Evolutionary conservation across 2,329 filamentous ascomycete species (phyloP).

Genomic region (Monosporascus sp.): DNA sequence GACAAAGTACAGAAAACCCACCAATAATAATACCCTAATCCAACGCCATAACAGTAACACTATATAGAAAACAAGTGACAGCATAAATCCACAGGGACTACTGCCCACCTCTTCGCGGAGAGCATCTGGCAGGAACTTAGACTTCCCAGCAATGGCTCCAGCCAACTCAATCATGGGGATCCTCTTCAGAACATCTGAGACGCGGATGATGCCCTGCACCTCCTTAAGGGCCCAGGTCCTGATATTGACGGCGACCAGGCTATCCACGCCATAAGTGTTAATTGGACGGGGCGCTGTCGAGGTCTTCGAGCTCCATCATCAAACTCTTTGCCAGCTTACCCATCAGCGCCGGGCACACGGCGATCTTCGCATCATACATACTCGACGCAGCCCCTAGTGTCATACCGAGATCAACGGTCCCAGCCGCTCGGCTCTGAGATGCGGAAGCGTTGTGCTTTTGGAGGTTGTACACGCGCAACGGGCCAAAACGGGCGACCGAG

Average conservation of each 20-base stretch:
- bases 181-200: slow-evolving; percentile 20
- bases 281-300: slow-evolving; percentile 19
- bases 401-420: slow-evolving; percentile 12
- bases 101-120: slow-evolving; percentile 5
- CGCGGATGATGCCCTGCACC: slow-evolving; percentile 18
- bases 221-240: slow-evolving; percentile 22
- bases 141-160: slow-evolving; percentile 19
- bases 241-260: slow-evolving; percentile 22
- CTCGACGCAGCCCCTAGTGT: slow-evolving; percentile 15
- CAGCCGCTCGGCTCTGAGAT: slow-evolving; percentile 5
- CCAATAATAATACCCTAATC: too few species aligned
- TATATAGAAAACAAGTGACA: too few species aligned
- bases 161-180: slow-evolving; percentile 21
- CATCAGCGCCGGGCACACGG: slow-evolving; percentile 21
- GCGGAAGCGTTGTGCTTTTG: slow-evolving; percentile 7
- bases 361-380: slow-evolving; percentile 12
- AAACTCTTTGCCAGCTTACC: slow-evolving; percentile 22
- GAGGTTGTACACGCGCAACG: slow-evolving; percentile 18
- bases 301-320: slow-evolving; percentile 25
- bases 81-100: too few species aligned
- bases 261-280: slow-evolving; percentile 23
- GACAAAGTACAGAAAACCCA: too few species aligned
- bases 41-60: too few species aligned
- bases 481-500: slow-evolving; percentile 21
- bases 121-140: slow-evolving; percentile 18